Evolutionary conservation across 169 alveolate genomes (phyloP).

Genomic region (Eimeria nieschulzi): DNA sequence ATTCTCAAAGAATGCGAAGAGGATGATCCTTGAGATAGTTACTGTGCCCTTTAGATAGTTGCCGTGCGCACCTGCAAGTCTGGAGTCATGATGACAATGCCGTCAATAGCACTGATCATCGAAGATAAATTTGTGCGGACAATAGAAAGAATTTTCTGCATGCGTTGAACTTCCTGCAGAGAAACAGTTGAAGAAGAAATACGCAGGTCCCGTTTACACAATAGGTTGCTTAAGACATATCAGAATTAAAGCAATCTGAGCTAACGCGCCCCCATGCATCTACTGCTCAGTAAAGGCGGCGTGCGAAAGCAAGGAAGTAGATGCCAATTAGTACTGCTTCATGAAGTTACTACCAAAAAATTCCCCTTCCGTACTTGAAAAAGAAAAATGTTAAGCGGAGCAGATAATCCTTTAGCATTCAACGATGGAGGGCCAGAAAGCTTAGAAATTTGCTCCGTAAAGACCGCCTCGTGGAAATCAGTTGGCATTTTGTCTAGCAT

Average conservation of each 20-base stretch:
- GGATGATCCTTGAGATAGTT: not conserved
- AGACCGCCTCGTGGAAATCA: conserved; percentile 90
- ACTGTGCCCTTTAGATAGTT: not conserved
- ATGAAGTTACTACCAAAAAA: no score
- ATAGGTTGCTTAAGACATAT: no score
- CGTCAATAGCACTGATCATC: conserved; percentile 94
- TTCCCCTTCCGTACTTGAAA: conserved; percentile 75
- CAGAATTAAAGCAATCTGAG: no score
- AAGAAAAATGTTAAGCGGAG: conserved; percentile 96
- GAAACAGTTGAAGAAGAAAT: no score
- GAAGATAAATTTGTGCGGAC: conserved; percentile 91
- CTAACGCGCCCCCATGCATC: no score
- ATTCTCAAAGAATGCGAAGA: no score
- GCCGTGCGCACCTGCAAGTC: conserved; percentile 83
- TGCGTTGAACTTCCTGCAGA: conserved; percentile 93
- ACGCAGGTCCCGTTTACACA: no score
- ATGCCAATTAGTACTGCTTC: no score
- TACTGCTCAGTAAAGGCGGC: no score
- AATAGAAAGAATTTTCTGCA: conserved; percentile 92
- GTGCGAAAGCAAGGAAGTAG: no score
- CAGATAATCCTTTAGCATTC: conserved; percentile 87
- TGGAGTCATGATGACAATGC: conserved; percentile 95
- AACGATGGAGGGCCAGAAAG: conserved; percentile 91
- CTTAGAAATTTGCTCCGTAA: conserved; percentile 89
- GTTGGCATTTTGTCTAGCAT: conserved; percentile 90